A percentile compares a stretch with the other conserved stretches of the same genome.
These are phyloP conservation scores for Picea sitchensis DNA, from an alignment of 75 land plant species.

Conservation along the genomic window DNA sequence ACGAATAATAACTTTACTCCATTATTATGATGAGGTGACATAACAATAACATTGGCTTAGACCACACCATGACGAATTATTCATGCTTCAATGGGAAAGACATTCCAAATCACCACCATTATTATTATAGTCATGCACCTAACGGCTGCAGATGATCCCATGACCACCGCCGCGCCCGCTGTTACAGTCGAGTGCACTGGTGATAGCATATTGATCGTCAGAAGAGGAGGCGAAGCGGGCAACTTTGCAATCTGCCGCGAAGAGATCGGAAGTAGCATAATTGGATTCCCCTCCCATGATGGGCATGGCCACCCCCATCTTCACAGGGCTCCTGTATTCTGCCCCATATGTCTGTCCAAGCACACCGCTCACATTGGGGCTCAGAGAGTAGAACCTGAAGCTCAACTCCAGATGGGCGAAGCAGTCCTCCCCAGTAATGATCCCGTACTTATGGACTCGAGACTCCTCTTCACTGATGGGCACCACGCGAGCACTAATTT, in stretches of 20 bases:
- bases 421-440: conserved; percentile 18
- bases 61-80: too few species aligned
- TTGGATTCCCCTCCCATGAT: conserved; percentile 20
- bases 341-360: conserved; percentile 32
- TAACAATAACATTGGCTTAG: too few species aligned
- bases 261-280: conserved; percentile 11
- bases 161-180: background rate
- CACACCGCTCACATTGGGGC: conserved; percentile 20
- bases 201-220: background rate
- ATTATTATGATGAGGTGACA: too few species aligned
- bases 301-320: conserved; percentile 28
- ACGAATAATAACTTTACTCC: too few species aligned
- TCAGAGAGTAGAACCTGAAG: conserved; percentile 28
- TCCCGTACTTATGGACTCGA: conserved; percentile 25
- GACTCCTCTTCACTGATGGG: conserved; percentile 34
- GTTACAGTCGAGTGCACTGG: background rate
- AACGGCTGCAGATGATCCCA: too few species aligned
- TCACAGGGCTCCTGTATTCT: conserved; percentile 21
- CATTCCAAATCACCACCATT: too few species aligned
- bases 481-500: conserved; percentile 21
- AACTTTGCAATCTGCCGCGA: conserved; percentile 27
- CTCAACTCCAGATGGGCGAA: conserved; percentile 26
- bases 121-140: too few species aligned
- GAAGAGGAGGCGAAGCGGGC: conserved; percentile 3
- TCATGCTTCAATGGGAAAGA: too few species aligned